Base-by-base conservation (phyloP, 106 monocot genomes). In the Dendrobium officinale region DNA sequence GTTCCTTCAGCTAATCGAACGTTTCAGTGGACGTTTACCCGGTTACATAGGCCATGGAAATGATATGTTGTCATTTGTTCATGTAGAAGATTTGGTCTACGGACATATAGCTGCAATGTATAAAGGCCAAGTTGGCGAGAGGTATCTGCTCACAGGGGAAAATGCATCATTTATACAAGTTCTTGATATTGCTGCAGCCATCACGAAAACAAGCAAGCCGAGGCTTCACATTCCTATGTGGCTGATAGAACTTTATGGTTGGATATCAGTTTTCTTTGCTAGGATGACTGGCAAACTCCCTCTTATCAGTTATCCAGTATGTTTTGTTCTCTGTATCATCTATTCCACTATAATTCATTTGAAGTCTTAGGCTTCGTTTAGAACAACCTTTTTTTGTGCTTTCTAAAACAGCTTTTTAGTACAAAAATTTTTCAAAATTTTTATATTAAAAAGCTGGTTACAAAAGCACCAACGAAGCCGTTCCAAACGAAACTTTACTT, bases 81-180 rank as follows among this genome's bases (percentile, higher is more conserved):
- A 99, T 81, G 85, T 99, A n/a, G 91, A 99, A 55, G 97, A 94
- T 85, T 92, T 99, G 59, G 93, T 86, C 19, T 76, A 55, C 33
- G 99, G 95, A 11, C 99, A 99, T 78, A 84, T 99, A 67, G 86
- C 89, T 61, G 95, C 99, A 26, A 85, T 99, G 88, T 75, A 90
- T 13, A 91, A 79, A 66, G 99, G 95, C 9, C 82, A 83, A 88
- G 47, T 86, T 19, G 95, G 99, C 45, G 95, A 99, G 81, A 84
- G 99, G 77, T 99, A 99, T 42, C 87, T 99, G 40, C 90, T 99
- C n/a, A 88, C 95, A 1, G 99, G 99, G 75, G 88, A 95, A 59
- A 99, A 95, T 83, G 90, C 87, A 56, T 95, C 99, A 27, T 83
- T 99, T 10, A 76, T 51, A 27, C 79, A 82, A 33, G 56, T 91